A percentile compares a stretch with the other conserved stretches of the same genome.
These are phyloP conservation scores for Pseudozyma sp. DNA, from an alignment of 1,284 basidiomycete genomes.

Conservation along the genomic window DNA sequence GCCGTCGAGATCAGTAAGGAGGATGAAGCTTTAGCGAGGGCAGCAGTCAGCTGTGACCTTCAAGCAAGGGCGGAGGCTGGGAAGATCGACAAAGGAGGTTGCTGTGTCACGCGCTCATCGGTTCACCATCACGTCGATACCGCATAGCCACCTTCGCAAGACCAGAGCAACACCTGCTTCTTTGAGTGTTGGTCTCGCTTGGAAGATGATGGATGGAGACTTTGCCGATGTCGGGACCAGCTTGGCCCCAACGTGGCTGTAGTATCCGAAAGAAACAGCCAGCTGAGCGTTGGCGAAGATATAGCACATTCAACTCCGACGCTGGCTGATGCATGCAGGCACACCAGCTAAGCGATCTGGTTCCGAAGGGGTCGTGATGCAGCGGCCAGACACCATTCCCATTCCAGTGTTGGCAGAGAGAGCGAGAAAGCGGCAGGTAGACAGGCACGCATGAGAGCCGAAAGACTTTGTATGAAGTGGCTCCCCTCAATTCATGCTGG, in stretches of 20 bases:
- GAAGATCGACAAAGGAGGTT: conserved; percentile 5
- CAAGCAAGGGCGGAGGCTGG: neutral
- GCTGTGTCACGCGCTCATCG: conserved; percentile 5
- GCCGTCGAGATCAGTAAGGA: neutral
- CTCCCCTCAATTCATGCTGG: neutral
- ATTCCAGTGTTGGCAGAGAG: conserved; percentile 3
- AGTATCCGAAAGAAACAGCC: neutral
- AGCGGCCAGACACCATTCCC: conserved; percentile 3
- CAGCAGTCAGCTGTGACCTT: neutral
- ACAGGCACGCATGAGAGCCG: neutral
- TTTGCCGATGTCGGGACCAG: conserved; percentile 2
- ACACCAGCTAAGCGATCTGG: conserved; percentile 3
- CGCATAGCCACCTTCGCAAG: too few relatives aligned
- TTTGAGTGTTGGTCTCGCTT: conserved; percentile 24
- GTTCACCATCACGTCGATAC: neutral
- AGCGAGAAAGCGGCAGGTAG: neutral
- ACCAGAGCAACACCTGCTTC: neutral
- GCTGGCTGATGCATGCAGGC: conserved; percentile 1
- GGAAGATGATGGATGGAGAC: neutral
- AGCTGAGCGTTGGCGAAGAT: neutral
- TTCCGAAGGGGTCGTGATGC: conserved; percentile 7
- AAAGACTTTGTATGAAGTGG: neutral
- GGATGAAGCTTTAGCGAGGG: conserved; percentile 1
- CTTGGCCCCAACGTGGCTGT: conserved; percentile 7
- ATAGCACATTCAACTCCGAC: neutral